phyloP scores from a whole-genome alignment of 2,329 filamentous ascomycete species.

The Cryphonectria japonica region DNA sequence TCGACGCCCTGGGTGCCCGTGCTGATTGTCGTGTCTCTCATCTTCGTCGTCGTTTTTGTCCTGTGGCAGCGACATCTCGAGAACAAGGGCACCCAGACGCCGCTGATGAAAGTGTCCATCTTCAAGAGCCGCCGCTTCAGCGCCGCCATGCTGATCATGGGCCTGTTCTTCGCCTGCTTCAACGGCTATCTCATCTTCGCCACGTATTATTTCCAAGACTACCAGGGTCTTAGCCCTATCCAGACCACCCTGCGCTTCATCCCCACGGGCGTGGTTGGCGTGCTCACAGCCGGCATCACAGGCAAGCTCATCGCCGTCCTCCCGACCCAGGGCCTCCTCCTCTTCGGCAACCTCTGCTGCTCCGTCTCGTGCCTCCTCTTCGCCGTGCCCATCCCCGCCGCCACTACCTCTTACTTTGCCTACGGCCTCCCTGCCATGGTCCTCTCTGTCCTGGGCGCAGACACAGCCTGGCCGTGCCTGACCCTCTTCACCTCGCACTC shows the following conservation, averaged over 20 bases:
- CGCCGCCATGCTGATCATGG: conserved; percentile 67
- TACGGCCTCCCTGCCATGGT: conserved; percentile 69
- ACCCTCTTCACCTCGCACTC: conserved; percentile 68
- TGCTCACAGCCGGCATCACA: conserved; percentile 59
- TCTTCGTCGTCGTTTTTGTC: conserved; percentile 60
- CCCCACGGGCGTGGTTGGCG: conserved; percentile 64
- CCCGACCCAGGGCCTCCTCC: conserved; percentile 60
- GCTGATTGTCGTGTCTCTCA: conserved; percentile 60
- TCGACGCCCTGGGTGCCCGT: conserved; percentile 62
- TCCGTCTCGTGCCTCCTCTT: conserved; percentile 63
- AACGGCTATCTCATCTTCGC: conserved; percentile 70
- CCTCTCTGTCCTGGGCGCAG: conserved; percentile 66
- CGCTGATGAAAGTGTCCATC: conserved; percentile 69
- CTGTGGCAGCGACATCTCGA: conserved; percentile 66
- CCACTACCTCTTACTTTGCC: conserved; percentile 65
- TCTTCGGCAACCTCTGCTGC: conserved; percentile 60
- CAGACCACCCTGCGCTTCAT: conserved; percentile 72
- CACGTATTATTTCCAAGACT: conserved; percentile 73
- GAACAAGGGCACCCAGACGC: conserved; percentile 50
- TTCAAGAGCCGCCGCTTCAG: conserved; percentile 64
- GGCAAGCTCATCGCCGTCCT: conserved; percentile 61
- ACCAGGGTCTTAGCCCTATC: conserved; percentile 62
- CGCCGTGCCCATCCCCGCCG: conserved; percentile 62
- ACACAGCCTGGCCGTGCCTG: conserved; percentile 68
- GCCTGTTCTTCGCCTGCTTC: conserved; percentile 68